Percentiles rank a stretch among this genome's conserved stretches.
phyloP scores from a whole-genome alignment of 2,329 filamentous ascomycete genomes.

The Diaporthe destruens region DNA sequence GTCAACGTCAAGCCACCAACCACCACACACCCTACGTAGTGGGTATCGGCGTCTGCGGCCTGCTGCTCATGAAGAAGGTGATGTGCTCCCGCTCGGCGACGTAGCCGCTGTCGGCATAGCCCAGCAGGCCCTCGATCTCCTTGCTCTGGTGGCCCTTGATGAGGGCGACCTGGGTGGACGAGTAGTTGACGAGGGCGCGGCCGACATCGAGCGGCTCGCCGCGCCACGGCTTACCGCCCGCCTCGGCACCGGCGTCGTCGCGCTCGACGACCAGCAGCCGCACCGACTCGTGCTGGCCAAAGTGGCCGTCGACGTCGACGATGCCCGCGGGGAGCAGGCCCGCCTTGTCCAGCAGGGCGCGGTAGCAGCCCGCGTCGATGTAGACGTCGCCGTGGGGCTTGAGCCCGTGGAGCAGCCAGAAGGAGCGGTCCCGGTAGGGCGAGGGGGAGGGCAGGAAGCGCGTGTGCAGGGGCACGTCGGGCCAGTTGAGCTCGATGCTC shows the following conservation, averaged over 20 bases:
- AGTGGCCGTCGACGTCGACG: constrained; percentile 87
- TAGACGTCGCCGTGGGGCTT: constrained; percentile 91
- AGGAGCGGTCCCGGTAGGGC: constrained; percentile 92
- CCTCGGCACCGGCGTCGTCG: constrained; percentile 51
- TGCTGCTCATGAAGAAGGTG: constrained; percentile 74
- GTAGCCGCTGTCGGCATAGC: constrained; percentile 96
- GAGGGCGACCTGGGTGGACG: constrained; percentile 82
- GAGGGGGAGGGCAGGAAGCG: constrained; percentile 88
- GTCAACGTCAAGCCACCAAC: constrained; percentile 43
- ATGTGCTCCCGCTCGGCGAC: constrained; percentile 91
- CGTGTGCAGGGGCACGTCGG: constrained; percentile 81
- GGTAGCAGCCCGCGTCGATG: constrained; percentile 90
- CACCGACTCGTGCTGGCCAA: constrained; percentile 93
- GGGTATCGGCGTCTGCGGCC: constrained; percentile 62
- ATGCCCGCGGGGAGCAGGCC: constrained; percentile 92
- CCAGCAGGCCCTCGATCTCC: constrained; percentile 83
- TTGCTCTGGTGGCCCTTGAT: constrained; percentile 88
- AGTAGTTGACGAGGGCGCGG: constrained; percentile 91
- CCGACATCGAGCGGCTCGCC: constrained; percentile 79
- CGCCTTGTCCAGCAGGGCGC: constrained; percentile 84
- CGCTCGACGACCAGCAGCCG: constrained; percentile 84
- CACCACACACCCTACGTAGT: constrained; percentile 43
- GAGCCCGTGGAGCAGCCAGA: constrained; percentile 96
- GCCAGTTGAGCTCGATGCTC: constrained; percentile 52
- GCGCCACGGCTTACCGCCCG: constrained; percentile 62